phyloP scores from a whole-genome alignment of 2,329 filamentous ascomycete species.

The Diatrype stigma region DNA sequence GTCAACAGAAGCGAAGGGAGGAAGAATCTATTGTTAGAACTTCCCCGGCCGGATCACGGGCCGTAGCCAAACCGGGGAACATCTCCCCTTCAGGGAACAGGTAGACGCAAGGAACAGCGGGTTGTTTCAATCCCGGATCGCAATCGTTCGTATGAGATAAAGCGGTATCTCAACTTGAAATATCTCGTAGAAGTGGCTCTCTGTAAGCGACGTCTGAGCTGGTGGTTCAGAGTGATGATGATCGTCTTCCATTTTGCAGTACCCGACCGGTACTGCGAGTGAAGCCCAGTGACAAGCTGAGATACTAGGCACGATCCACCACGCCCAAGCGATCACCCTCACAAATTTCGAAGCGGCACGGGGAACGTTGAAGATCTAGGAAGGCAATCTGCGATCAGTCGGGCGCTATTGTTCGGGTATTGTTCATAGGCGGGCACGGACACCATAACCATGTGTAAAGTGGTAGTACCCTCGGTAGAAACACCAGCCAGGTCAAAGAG shows the following conservation, averaged over 20 bases:
- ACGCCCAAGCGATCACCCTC: not conserved
- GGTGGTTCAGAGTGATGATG: not conserved
- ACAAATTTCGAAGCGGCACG: not conserved
- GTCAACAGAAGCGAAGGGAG: too few species aligned
- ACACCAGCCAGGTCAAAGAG: not conserved
- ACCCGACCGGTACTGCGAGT: not conserved
- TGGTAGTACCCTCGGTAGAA: not conserved
- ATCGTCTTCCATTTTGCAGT: not conserved
- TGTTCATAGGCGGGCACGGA: not conserved
- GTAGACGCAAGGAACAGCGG: not conserved
- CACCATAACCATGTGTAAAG: not conserved
- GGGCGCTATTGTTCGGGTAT: not conserved
- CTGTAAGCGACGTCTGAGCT: not conserved
- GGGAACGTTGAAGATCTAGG: not conserved
- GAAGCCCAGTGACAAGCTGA: not conserved
- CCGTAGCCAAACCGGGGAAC: not conserved
- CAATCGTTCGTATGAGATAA: not conserved
- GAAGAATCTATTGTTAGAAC: not conserved
- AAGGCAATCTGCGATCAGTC: not conserved
- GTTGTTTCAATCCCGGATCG: not conserved
- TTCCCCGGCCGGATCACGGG: not conserved
- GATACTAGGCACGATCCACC: not conserved
- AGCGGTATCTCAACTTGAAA: not conserved
- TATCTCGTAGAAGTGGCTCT: not conserved
- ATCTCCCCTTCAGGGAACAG: not conserved